Evolutionary conservation across 257 asterid species (phyloP).

Genomic region (Petunia axillaris): DNA sequence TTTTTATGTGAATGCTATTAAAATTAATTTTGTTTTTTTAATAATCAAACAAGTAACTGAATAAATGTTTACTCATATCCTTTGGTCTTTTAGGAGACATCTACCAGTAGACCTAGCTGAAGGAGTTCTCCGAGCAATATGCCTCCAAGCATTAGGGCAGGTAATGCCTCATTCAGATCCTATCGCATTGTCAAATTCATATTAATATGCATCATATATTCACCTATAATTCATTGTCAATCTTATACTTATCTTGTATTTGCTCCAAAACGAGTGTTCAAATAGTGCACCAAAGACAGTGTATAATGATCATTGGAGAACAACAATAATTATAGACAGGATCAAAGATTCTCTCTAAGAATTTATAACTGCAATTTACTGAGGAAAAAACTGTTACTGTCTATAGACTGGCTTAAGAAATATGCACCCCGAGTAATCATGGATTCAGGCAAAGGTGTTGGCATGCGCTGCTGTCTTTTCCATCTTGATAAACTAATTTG

Average conservation of each 20-base stretch:
- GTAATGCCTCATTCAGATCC: constrained; percentile 44
- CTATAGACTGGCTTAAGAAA: neutral
- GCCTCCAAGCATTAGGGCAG: constrained; percentile 98
- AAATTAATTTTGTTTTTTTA: neutral
- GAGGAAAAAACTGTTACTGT: neutral
- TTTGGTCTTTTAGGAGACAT: constrained; percentile 60
- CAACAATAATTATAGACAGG: neutral
- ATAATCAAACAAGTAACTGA: no score
- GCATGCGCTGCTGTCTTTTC: neutral
- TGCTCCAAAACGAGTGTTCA: neutral
- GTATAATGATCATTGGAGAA: no score
- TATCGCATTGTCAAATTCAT: neutral
- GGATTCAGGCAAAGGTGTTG: neutral
- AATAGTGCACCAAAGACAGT: neutral
- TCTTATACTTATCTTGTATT: no score
- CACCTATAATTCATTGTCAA: no score
- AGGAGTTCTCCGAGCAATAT: constrained; percentile 91
- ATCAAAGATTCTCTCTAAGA: neutral
- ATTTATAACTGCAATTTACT: neutral
- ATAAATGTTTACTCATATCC: neutral
- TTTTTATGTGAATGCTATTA: constrained; percentile 27
- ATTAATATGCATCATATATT: no score
- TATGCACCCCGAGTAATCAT: neutral
- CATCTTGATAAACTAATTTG: neutral
- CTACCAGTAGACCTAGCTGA: constrained; percentile 97